These are phyloP conservation scores for Acorus calamus DNA, from an alignment of 106 monocot species.

Conservation along the genomic window DNA sequence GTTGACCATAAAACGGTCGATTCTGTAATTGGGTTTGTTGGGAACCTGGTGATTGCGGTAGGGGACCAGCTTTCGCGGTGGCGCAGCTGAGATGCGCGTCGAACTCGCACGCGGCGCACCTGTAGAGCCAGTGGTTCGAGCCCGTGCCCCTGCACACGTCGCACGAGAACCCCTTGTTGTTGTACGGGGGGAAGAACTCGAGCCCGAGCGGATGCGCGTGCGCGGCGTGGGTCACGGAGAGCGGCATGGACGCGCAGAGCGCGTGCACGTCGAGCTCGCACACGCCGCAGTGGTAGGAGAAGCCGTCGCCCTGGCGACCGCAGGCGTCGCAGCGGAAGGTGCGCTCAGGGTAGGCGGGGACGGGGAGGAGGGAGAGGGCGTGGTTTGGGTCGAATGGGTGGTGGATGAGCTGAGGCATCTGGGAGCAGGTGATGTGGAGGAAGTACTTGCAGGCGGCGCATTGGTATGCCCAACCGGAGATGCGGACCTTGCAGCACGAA, in stretches of 20 bases:
- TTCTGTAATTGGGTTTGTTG: too few species aligned
- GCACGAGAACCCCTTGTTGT: conserved; percentile 20
- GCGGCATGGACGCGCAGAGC: conserved; percentile 21
- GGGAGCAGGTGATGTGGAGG: conserved; percentile 33
- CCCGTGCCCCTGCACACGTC: conserved; percentile 25
- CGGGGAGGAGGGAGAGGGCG: conserved; percentile 30
- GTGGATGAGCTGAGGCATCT: conserved; percentile 18
- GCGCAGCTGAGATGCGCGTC: conserved; percentile 26
- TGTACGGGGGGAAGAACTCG: conserved; percentile 20
- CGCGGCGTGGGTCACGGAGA: conserved; percentile 1
- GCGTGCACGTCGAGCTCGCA: conserved; percentile 31
- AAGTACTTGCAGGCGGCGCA: conserved; percentile 26
- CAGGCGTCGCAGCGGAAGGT: conserved; percentile 38
- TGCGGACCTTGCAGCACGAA: conserved; percentile 7
- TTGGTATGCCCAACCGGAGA: conserved; percentile 14
- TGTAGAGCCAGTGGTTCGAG: conserved; percentile 21
- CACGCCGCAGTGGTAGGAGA: conserved; percentile 32
- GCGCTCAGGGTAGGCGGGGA: conserved; percentile 32
- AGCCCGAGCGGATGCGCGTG: conserved; percentile 21
- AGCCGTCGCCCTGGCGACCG: conserved; percentile 15
- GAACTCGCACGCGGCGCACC: conserved; percentile 31
- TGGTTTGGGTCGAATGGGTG: conserved; percentile 26
- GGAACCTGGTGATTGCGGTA: too few species aligned
- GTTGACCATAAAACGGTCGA: too few species aligned
- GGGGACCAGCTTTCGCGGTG: neutral